These are phyloP conservation scores for Ephemerocybe angulata DNA, from an alignment of 768 basidiomycete genomes.

Conservation along the genomic window DNA sequence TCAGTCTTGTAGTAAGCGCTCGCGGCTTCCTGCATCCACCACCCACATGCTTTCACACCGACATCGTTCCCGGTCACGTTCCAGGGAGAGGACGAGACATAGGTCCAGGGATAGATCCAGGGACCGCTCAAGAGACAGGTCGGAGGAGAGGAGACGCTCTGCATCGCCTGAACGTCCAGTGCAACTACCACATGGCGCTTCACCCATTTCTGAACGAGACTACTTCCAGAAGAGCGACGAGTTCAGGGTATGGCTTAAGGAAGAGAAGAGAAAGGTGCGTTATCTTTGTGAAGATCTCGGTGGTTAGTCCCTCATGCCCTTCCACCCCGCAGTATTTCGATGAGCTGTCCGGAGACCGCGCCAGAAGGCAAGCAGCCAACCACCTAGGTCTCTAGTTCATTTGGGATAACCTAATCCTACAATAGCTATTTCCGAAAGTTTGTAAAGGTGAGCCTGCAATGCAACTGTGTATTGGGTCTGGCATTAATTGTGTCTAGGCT, in stretches of 20 bases:
- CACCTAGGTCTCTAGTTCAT: conserved; percentile 9
- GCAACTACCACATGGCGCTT: conserved; percentile 51
- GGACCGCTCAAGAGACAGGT: conserved; percentile 25
- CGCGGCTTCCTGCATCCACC: neutral
- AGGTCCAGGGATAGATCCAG: conserved; percentile 22
- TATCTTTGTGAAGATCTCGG: neutral
- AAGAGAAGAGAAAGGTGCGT: conserved; percentile 48
- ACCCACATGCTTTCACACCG: neutral
- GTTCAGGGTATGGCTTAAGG: conserved; percentile 84
- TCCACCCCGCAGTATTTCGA: conserved; percentile 66
- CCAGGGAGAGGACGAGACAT: neutral
- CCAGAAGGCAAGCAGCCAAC: conserved; percentile 56
- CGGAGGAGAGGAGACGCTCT: conserved; percentile 35
- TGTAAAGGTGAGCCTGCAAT: conserved; percentile 54
- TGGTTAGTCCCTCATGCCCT: neutral
- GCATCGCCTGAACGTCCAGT: conserved; percentile 41
- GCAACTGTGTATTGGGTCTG: conserved; percentile 1
- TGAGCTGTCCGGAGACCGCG: conserved; percentile 76
- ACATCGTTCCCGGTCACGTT: neutral
- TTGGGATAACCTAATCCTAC: conserved; percentile 28
- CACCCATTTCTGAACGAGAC: conserved; percentile 75
- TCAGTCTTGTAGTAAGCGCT: neutral
- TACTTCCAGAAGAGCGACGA: conserved; percentile 89
- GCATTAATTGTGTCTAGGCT: conserved; percentile 36
- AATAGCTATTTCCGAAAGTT: conserved; percentile 89